Evolutionary conservation across 257 asterid species (phyloP).

Genomic region (Misopates orontium): DNA sequence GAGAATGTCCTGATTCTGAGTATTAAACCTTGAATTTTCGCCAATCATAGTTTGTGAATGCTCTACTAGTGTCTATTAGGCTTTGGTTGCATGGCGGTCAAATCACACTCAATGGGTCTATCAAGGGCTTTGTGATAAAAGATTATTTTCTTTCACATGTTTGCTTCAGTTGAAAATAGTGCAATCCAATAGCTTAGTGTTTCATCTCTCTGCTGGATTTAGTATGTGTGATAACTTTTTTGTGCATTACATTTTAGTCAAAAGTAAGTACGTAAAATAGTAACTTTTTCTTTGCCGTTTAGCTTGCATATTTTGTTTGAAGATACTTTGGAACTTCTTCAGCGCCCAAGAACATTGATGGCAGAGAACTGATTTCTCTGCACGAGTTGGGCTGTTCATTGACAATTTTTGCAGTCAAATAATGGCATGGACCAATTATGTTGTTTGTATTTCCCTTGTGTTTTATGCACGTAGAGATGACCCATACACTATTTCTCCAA

Average conservation of each 20-base stretch:
- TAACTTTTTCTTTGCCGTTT: neutral
- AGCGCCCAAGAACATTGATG: constrained; percentile 4
- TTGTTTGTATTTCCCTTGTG: constrained; percentile 7
- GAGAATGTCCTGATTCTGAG: constrained; percentile 1
- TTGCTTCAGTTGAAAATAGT: neutral
- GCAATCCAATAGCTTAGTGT: neutral
- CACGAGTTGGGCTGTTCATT: neutral
- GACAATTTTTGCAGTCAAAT: neutral
- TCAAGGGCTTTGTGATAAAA: neutral
- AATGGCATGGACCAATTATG: neutral
- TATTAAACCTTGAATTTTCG: neutral
- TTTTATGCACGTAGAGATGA: neutral
- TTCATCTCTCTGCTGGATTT: neutral
- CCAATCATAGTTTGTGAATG: neutral
- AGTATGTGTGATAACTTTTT: neutral
- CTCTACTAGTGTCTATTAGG: constrained; percentile 9
- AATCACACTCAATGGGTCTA: neutral
- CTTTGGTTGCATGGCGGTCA: constrained; percentile 14
- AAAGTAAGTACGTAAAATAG: neutral
- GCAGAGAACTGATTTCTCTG: neutral
- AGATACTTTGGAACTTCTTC: neutral
- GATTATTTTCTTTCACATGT: neutral
- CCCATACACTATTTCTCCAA: neutral
- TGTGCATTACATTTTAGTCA: neutral
- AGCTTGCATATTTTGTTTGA: too few relatives aligned